Conservation (phyloP, 768 basidiomycete species). For the Hydnomerulius pinastri region DNA sequence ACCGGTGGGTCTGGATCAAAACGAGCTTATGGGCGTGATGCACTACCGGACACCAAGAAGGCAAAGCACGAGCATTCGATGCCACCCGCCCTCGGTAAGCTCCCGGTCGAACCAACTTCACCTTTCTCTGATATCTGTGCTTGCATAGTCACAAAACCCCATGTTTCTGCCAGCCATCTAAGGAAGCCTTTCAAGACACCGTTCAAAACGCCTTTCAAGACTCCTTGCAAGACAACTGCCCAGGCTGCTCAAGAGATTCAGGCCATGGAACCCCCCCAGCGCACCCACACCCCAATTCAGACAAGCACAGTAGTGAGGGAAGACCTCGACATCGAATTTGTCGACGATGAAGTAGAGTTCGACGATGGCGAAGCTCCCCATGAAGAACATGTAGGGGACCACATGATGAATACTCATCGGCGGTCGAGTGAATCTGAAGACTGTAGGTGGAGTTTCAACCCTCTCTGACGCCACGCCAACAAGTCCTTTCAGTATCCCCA, state of each 20-base stretch:
- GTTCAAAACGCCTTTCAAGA: constrained; percentile 38
- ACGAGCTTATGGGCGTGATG: constrained; percentile 13
- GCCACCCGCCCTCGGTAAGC: constrained; percentile 27
- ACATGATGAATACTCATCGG: neutral
- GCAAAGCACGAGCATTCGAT: constrained; percentile 18
- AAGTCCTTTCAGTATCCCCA: constrained; percentile 7
- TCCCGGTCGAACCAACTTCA: neutral
- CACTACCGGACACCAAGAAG: constrained; percentile 21
- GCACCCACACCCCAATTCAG: neutral
- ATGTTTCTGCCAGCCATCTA: constrained; percentile 41
- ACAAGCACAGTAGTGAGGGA: neutral
- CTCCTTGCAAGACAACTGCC: constrained; percentile 13
- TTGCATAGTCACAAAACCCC: constrained; percentile 47
- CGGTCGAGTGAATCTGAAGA: neutral
- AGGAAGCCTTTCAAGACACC: constrained; percentile 55
- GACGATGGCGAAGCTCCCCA: constrained; percentile 9
- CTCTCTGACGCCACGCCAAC: no score
- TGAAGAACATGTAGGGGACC: neutral
- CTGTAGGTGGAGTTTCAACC: neutral
- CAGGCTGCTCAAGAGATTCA: neutral
- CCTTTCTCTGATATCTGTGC: neutral
- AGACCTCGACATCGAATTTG: neutral
- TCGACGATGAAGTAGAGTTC: constrained; percentile 10
- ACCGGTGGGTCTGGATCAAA: constrained; percentile 23
- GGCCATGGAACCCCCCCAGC: neutral